phyloP scores from a whole-genome alignment of 345 rosid genomes.

The Turnera subulata region DNA sequence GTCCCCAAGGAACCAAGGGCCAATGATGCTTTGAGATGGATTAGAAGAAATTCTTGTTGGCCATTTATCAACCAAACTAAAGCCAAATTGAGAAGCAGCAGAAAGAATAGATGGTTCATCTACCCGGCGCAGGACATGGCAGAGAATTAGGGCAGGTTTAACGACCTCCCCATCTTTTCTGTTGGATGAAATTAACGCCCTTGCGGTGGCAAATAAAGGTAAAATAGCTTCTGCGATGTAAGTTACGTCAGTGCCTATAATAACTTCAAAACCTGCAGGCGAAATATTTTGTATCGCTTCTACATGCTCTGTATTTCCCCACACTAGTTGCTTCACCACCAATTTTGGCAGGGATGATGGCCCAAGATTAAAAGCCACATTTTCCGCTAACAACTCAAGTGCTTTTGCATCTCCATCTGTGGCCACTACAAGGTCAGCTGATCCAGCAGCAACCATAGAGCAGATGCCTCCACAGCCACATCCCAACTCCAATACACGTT shows the following conservation, averaged over 20 bases:
- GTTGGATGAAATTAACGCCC: constrained; percentile 42
- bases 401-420: constrained; percentile 70
- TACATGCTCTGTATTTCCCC: constrained; percentile 70
- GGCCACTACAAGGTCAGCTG: constrained; percentile 68
- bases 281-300: constrained; percentile 37
- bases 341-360: constrained; percentile 40
- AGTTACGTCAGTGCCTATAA: constrained; percentile 82
- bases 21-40: constrained; percentile 35
- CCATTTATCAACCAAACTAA: constrained; percentile 69
- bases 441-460: constrained; percentile 69
- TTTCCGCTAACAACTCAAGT: constrained; percentile 48
- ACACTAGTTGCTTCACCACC: constrained; percentile 49
- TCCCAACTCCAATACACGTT: constrained; percentile 71
- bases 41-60: constrained; percentile 24
- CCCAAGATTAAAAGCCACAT: constrained; percentile 50
- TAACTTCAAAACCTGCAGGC: constrained; percentile 60
- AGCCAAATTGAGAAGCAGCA: constrained; percentile 63
- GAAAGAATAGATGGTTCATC: constrained; percentile 65
- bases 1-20: constrained; percentile 51
- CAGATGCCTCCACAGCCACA: constrained; percentile 84
- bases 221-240: constrained; percentile 60
- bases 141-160: constrained; percentile 57
- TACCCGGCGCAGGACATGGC: constrained; percentile 70
- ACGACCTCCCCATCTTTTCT: constrained; percentile 15
- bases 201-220: constrained; percentile 74